Conservation (phyloP, 345 rosid genomes). For the Rhodamnia rubescens region DNA sequence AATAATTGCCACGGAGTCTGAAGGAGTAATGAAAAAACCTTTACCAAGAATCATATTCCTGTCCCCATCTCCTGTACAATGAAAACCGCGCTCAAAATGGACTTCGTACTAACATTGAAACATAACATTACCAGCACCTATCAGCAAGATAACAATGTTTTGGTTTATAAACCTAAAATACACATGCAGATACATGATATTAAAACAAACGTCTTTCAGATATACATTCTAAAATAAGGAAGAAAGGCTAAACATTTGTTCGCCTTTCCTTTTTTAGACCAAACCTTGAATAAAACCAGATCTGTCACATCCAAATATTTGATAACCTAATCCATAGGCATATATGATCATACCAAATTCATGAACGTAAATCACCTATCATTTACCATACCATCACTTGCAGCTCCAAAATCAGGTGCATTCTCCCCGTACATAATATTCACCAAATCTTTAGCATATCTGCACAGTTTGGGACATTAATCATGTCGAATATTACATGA, state of each 20-base stretch:
- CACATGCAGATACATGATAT: neutral
- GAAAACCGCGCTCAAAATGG: neutral
- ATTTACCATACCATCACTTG: conserved; percentile 73
- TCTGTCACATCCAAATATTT: neutral
- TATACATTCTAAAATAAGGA: neutral
- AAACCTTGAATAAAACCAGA: neutral
- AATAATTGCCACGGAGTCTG: conserved; percentile 88
- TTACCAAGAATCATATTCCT: conserved; percentile 93
- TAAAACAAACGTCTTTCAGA: neutral
- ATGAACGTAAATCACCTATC: neutral
- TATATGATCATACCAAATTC: neutral
- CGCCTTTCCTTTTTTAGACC: neutral
- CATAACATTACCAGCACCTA: neutral
- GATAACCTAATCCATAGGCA: neutral
- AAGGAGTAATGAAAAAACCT: conserved; percentile 81
- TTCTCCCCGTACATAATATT: conserved; percentile 59
- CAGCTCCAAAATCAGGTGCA: conserved; percentile 94
- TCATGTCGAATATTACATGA: neutral
- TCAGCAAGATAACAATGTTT: neutral
- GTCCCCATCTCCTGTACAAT: conserved; percentile 79
- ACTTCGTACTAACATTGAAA: neutral
- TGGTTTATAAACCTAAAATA: neutral
- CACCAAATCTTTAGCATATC: conserved; percentile 93
- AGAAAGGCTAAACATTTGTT: neutral
- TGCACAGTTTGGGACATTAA: conserved; percentile 15